Evolutionary conservation across 2,329 filamentous ascomycete genomes (phyloP).

Genomic region (Hymenoscyphus linearis): DNA sequence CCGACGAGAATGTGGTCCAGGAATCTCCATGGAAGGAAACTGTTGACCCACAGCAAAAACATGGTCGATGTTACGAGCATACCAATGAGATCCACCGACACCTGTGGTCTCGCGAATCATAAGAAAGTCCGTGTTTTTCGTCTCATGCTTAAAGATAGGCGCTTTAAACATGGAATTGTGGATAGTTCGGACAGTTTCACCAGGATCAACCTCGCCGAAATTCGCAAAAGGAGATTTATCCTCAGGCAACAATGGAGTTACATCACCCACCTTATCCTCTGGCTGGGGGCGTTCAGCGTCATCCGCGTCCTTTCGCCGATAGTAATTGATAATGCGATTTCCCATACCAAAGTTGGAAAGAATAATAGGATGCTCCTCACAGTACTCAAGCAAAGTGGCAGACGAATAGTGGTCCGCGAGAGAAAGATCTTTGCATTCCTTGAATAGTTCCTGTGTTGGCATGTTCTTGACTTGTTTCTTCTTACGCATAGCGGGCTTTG

Average conservation of each 20-base stretch:
- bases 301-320: slow-evolving; percentile 72
- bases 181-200: slow-evolving; percentile 83
- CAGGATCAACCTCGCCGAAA: slow-evolving; percentile 88
- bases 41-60: slow-evolving; percentile 88
- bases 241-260: slow-evolving; percentile 80
- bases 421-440: slow-evolving; percentile 74
- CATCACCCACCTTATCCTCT: slow-evolving; percentile 76
- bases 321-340: slow-evolving; percentile 93
- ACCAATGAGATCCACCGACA: slow-evolving; percentile 72
- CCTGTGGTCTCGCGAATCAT: slow-evolving; percentile 79
- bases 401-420: slow-evolving; percentile 78
- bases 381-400: slow-evolving; percentile 87
- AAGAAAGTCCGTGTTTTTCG: slow-evolving; percentile 78
- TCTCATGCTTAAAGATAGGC: slow-evolving; percentile 81
- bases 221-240: slow-evolving; percentile 95
- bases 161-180: slow-evolving; percentile 96
- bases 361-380: slow-evolving; percentile 85
- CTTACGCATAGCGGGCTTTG: slow-evolving; percentile 68
- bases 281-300: slow-evolving; percentile 39
- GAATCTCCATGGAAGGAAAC: slow-evolving; percentile 86
- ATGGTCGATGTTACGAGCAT: slow-evolving; percentile 83
- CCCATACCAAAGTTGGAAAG: slow-evolving; percentile 98
- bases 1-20: slow-evolving; percentile 87
- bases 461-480: slow-evolving; percentile 78
- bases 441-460: slow-evolving; percentile 71